Conservation (phyloP, 176 grass and related monocot genomes). For the Zizania latifolia region DNA sequence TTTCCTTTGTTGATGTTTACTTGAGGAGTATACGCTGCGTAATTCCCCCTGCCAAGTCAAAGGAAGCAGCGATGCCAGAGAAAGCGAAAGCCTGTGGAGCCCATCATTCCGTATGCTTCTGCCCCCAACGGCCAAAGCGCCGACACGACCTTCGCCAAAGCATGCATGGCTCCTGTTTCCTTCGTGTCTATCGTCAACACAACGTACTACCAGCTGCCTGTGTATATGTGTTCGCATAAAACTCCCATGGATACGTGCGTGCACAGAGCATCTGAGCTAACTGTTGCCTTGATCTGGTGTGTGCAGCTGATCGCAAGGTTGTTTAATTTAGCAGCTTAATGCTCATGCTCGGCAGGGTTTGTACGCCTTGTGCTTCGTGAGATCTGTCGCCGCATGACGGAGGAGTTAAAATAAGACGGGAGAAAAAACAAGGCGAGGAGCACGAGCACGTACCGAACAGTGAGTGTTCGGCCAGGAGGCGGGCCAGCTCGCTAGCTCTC, state of each 20-base stretch:
- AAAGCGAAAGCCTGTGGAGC: conserved; percentile 77
- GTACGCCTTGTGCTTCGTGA: conserved; percentile 40
- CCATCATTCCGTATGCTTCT: conserved; percentile 50
- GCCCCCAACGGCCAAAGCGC: conserved; percentile 41
- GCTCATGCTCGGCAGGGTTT: conserved; percentile 16
- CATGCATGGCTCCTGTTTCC: conserved; percentile 1
- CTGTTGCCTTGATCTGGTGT: not conserved
- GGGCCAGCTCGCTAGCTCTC: no score
- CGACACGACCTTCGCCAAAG: conserved; percentile 38
- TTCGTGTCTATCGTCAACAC: not conserved
- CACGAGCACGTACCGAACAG: conserved; percentile 26
- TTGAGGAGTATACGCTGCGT: conserved; percentile 17
- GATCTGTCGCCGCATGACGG: not conserved
- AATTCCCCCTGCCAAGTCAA: conserved; percentile 70
- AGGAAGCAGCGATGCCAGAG: conserved; percentile 68
- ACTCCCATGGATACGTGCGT: not conserved
- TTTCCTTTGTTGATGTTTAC: conserved; percentile 42
- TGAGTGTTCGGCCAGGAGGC: no score
- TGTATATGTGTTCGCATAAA: not conserved
- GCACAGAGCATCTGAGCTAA: conserved; percentile 13
- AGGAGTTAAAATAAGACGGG: conserved; percentile 36
- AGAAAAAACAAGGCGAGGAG: conserved; percentile 30
- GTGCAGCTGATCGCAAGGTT: not conserved
- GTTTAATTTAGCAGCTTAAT: not conserved
- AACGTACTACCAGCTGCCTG: no score